These are phyloP conservation scores for Lasiodiplodia theobromae DNA, from an alignment of 2,329 filamentous ascomycete genomes.

Conservation along the genomic window DNA sequence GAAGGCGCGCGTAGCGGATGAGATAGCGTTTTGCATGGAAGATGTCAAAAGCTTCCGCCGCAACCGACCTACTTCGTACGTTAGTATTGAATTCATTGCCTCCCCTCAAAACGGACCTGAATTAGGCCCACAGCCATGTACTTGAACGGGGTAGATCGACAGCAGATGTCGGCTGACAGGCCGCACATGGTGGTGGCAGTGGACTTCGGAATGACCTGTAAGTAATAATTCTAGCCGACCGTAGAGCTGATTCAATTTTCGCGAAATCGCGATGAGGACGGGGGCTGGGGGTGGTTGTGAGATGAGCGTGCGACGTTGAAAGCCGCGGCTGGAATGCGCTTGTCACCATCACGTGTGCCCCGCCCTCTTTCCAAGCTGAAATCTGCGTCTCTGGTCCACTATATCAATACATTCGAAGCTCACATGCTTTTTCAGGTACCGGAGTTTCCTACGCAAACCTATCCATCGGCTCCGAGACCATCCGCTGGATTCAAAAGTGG, in stretches of 20 bases:
- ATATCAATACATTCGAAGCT: background rate
- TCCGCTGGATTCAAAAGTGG: constrained; percentile 57
- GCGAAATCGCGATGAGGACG: no score
- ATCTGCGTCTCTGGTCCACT: background rate
- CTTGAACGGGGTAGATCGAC: constrained; percentile 17
- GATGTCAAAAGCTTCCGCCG: constrained; percentile 32
- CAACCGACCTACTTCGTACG: background rate
- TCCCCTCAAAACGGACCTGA: background rate
- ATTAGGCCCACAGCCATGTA: background rate
- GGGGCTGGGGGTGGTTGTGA: background rate
- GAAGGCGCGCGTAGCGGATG: background rate
- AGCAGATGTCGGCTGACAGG: constrained; percentile 34
- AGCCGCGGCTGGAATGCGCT: constrained; percentile 23
- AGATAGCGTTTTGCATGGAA: constrained; percentile 33
- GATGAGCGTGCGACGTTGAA: constrained; percentile 19
- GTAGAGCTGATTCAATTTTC: background rate
- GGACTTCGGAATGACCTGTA: constrained; percentile 49
- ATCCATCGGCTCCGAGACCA: constrained; percentile 42
- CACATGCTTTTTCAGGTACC: constrained; percentile 36
- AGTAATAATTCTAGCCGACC: constrained; percentile 32
- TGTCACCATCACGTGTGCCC: constrained; percentile 1
- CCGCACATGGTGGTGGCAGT: constrained; percentile 45
- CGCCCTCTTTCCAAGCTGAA: no score
- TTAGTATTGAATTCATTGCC: background rate
- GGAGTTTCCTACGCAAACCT: constrained; percentile 49